Evolutionary conservation across 2,329 filamentous ascomycete genomes (phyloP).

Genomic region (Sphaerulina musiva): DNA sequence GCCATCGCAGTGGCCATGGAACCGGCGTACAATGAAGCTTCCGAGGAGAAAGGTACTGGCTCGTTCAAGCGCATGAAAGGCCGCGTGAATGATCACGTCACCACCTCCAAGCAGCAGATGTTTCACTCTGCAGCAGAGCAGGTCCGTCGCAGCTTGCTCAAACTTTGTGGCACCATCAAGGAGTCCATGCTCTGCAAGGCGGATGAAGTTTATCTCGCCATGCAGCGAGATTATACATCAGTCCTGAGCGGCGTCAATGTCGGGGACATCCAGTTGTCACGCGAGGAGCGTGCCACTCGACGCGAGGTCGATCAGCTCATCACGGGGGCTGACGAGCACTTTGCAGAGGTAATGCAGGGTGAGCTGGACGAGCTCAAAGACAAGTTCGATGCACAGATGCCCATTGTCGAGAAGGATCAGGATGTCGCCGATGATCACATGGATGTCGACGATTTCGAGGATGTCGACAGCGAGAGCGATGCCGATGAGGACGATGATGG

Average conservation of each 20-base stretch:
- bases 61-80: conserved; percentile 49
- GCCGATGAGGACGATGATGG: background rate
- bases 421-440: conserved; percentile 7
- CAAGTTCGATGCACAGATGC: background rate
- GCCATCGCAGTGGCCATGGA: conserved; percentile 44
- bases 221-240: conserved; percentile 36
- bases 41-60: conserved; percentile 42
- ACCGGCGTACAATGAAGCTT: conserved; percentile 43
- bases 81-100: conserved; percentile 44
- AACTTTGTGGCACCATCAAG: conserved; percentile 41
- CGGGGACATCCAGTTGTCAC: conserved; percentile 15
- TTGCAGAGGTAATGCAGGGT: conserved; percentile 14
- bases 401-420: background rate
- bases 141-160: conserved; percentile 38
- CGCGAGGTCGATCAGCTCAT: conserved; percentile 21
- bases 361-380: conserved; percentile 20
- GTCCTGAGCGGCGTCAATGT: conserved; percentile 27
- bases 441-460: conserved; percentile 8
- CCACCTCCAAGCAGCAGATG: conserved; percentile 41
- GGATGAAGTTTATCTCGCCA: conserved; percentile 39
- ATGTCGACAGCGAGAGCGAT: conserved; percentile 3
- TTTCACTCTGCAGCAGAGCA: conserved; percentile 42
- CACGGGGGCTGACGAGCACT: conserved; percentile 13
- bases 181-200: conserved; percentile 40
- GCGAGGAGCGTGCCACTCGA: conserved; percentile 19